Conservation (phyloP, 2,329 filamentous ascomycete species). For the Beauveria sp. region DNA sequence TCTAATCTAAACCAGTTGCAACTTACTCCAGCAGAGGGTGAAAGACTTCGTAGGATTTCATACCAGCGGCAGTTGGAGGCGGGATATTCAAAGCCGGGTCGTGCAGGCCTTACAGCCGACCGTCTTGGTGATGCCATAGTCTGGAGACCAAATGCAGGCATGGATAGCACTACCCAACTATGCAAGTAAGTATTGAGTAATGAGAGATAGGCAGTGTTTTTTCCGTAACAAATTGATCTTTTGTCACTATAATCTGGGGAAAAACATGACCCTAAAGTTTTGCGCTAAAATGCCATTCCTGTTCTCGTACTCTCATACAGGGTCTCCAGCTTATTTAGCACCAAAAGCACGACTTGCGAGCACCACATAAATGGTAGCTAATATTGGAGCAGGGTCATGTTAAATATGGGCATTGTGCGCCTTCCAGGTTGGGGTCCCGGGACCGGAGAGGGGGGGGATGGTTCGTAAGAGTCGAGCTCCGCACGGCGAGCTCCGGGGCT, state of each 20-base stretch:
- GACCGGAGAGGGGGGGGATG: not conserved
- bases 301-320: no score
- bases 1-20: constrained; percentile 27
- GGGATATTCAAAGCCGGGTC: constrained; percentile 41
- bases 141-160: not conserved
- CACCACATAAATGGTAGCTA: not conserved
- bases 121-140: constrained; percentile 24
- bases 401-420: not conserved
- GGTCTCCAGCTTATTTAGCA: no score
- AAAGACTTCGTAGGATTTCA: constrained; percentile 46
- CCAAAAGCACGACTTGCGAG: no score
- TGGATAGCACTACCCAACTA: not conserved
- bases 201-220: no score
- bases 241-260: no score
- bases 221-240: no score
- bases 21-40: constrained; percentile 44
- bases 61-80: constrained; percentile 49
- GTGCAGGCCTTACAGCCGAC: constrained; percentile 37
- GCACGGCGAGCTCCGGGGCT: not conserved
- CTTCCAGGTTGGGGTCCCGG: not conserved
- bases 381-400: not conserved
- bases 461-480: not conserved
- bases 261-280: no score
- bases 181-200: no score
- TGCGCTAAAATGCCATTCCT: no score